These are phyloP conservation scores for Calycina marina DNA, from an alignment of 2,329 filamentous ascomycete species.

Conservation along the genomic window DNA sequence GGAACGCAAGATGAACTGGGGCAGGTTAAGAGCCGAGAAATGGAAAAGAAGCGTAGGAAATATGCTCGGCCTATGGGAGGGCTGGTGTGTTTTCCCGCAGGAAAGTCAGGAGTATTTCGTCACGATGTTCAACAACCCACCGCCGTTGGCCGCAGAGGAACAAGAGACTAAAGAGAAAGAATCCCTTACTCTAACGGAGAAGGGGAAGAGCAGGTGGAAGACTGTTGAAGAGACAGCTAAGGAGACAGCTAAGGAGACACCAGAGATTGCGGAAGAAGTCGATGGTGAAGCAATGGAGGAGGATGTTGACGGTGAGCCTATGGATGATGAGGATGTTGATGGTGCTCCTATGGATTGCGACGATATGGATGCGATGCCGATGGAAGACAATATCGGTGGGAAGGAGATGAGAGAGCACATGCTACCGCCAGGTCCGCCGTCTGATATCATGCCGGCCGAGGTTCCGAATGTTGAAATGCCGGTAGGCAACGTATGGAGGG, in stretches of 20 bases:
- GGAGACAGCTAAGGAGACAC: conserved; percentile 27
- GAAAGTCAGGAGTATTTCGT: conserved; percentile 60
- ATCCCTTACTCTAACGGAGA: conserved; percentile 12
- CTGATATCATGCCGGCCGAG: conserved; percentile 11
- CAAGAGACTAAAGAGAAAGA: conserved; percentile 18
- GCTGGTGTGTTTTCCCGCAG: conserved; percentile 59
- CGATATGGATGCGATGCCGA: conserved; percentile 26
- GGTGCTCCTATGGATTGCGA: conserved; percentile 41
- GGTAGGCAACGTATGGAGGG: conserved; percentile 12
- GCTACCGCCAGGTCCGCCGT: neutral
- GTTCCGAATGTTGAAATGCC: conserved; percentile 3
- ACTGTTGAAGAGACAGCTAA: conserved; percentile 30
- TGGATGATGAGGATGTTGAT: conserved; percentile 31
- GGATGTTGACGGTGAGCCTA: conserved; percentile 27
- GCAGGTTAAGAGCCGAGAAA: conserved; percentile 48
- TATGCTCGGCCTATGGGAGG: conserved; percentile 46
- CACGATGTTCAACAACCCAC: conserved; percentile 56
- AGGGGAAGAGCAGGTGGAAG: conserved; percentile 22
- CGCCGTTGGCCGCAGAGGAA: conserved; percentile 30
- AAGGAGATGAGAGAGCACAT: conserved; percentile 15
- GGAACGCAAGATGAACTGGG: conserved; percentile 50
- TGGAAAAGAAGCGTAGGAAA: conserved; percentile 45
- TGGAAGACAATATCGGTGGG: conserved; percentile 29
- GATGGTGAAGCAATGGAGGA: conserved; percentile 25
- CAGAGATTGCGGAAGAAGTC: conserved; percentile 28